Conservation (phyloP, 1,139 yeast genomes). For the Blastobotrys ciferrii region DNA sequence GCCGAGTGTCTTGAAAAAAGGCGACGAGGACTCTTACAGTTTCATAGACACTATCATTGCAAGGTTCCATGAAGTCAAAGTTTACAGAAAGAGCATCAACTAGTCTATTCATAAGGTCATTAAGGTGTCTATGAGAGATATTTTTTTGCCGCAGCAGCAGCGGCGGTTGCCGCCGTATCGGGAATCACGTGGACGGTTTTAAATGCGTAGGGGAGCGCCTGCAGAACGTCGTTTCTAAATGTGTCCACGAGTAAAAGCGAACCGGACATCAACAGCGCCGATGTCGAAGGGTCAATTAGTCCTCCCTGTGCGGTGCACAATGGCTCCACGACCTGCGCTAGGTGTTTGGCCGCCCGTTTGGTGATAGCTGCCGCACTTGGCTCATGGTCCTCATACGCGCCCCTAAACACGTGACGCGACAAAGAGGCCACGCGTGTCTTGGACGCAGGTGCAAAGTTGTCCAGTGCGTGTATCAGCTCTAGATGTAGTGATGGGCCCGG, state of each 20-base stretch:
- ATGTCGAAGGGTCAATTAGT: slow-evolving; percentile 8
- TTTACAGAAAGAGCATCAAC: no score
- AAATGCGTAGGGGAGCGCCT: slow-evolving; percentile 5
- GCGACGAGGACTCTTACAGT: not conserved
- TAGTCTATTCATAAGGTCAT: no score
- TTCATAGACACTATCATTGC: no score
- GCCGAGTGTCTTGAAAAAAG: not conserved
- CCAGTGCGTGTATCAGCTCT: slow-evolving; percentile 6
- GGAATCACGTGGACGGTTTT: slow-evolving; percentile 9
- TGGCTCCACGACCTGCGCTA: slow-evolving; percentile 6
- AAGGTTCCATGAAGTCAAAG: no score
- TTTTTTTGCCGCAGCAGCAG: slow-evolving; percentile 5
- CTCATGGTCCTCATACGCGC: slow-evolving; percentile 9
- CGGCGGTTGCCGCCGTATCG: slow-evolving; percentile 16
- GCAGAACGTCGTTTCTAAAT: slow-evolving; percentile 6
- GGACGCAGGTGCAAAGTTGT: slow-evolving; percentile 1
- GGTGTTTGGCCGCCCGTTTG: slow-evolving; percentile 11
- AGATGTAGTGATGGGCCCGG: slow-evolving; percentile 12
- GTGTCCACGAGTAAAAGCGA: slow-evolving; percentile 11
- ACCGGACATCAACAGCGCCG: slow-evolving; percentile 14
- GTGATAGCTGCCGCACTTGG: slow-evolving; percentile 11
- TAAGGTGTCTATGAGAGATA: no score
- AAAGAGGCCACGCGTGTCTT: slow-evolving; percentile 8
- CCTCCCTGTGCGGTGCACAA: slow-evolving; percentile 1
- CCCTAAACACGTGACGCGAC: slow-evolving; percentile 12